These are phyloP conservation scores for Sugiyamaella lignohabitans DNA, from an alignment of 805 yeast species.

Conservation along the genomic window DNA sequence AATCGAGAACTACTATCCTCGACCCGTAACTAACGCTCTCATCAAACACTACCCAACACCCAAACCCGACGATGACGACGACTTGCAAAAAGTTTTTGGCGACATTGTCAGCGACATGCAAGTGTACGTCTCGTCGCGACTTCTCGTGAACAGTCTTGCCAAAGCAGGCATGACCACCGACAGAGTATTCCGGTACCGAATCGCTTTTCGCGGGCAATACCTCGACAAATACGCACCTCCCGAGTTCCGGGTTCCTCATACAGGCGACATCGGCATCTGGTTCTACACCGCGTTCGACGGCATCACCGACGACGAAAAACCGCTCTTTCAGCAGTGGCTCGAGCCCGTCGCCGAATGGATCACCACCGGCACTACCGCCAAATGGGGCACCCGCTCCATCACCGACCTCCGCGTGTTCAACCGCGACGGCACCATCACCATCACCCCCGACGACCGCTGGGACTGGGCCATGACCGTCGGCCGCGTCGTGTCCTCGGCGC, in stretches of 20 bases:
- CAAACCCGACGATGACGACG: background rate
- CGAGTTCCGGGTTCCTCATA: slow-evolving; percentile 11
- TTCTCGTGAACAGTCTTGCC: slow-evolving; percentile 7
- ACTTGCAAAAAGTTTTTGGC: slow-evolving; percentile 11
- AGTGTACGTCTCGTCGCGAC: slow-evolving; percentile 9
- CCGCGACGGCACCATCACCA: background rate
- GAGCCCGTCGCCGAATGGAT: background rate
- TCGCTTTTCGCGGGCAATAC: slow-evolving; percentile 5
- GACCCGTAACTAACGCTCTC: background rate
- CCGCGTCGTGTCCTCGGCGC: background rate
- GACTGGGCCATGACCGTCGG: background rate
- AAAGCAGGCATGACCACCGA: slow-evolving; percentile 9
- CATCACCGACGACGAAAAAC: background rate
- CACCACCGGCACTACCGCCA: background rate
- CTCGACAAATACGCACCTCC: slow-evolving; percentile 3
- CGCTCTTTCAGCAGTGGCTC: slow-evolving; percentile 3
- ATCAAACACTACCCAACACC: background rate
- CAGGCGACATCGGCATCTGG: slow-evolving; percentile 12
- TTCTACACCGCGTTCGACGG: slow-evolving; percentile 5
- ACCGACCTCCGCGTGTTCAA: background rate
- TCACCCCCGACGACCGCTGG: background rate
- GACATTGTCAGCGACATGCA: slow-evolving; percentile 5
- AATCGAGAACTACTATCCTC: background rate
- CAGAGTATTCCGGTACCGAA: slow-evolving; percentile 8
- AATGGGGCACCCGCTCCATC: background rate